A percentile compares a stretch with the other conserved stretches of the same genome.
Conservation (phyloP, 148 eudicot genomes). For the Fagopyrum esculentum region DNA sequence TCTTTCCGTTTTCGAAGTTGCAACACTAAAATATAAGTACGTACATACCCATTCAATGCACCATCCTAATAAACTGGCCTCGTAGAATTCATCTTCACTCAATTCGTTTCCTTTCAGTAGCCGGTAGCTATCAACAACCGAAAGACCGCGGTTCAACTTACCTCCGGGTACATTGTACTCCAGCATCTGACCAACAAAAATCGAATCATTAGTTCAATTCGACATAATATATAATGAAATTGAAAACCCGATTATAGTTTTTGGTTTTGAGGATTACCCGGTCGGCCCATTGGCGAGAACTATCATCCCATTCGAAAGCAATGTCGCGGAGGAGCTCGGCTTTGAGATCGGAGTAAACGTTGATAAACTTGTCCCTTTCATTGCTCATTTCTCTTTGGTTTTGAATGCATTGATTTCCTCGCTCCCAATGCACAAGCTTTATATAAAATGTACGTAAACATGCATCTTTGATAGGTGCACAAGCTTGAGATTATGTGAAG, state of each 20-base stretch:
- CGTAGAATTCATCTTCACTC: constrained; percentile 27
- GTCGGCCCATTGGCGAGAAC: constrained; percentile 41
- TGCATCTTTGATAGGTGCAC: too few relatives aligned
- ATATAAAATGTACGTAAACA: too few relatives aligned
- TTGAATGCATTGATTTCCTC: too few relatives aligned
- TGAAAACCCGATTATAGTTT: too few relatives aligned
- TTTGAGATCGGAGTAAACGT: constrained; percentile 32
- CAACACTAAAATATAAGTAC: not conserved
- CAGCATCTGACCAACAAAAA: constrained; percentile 20
- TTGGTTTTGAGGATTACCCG: constrained; percentile 18
- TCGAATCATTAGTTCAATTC: not conserved
- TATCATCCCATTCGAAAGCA: constrained; percentile 32
- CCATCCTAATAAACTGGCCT: constrained; percentile 45
- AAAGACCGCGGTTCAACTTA: constrained; percentile 46
- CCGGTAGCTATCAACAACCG: constrained; percentile 37
- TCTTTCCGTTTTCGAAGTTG: constrained; percentile 4
- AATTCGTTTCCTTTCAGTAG: constrained; percentile 34
- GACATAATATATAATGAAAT: too few relatives aligned
- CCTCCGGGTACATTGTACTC: constrained; percentile 40
- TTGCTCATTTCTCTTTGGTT: too few relatives aligned
- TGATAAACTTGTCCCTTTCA: constrained; percentile 16
- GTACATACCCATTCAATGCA: constrained; percentile 41
- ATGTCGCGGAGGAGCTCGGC: constrained; percentile 38
- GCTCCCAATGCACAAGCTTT: too few relatives aligned
- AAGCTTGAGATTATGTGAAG: too few relatives aligned